These are phyloP conservation scores for Phytopythium montanum DNA, from an alignment of 352 stramenopile genomes.

Conservation along the genomic window DNA sequence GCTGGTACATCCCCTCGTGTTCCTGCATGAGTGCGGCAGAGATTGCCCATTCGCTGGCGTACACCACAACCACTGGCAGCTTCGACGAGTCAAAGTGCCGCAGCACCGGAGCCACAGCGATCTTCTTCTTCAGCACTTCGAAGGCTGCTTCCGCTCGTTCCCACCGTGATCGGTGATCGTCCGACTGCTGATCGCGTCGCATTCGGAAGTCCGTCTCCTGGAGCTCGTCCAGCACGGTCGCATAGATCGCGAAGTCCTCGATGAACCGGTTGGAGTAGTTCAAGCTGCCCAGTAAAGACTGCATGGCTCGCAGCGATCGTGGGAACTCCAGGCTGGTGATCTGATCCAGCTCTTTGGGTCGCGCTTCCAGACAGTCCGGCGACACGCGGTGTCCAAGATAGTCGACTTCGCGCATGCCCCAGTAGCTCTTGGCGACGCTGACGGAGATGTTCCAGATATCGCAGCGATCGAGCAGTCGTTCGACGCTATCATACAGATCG, in stretches of 20 bases:
- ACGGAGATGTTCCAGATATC: slow-evolving; percentile 19
- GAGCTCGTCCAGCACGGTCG: slow-evolving; percentile 6
- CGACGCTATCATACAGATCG: slow-evolving; percentile 6
- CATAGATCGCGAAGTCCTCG: slow-evolving; percentile 15
- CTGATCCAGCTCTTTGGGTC: slow-evolving; percentile 15
- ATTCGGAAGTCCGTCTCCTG: slow-evolving; percentile 8
- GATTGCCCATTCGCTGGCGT: slow-evolving; percentile 15
- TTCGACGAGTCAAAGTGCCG: slow-evolving; percentile 9
- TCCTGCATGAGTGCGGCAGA: slow-evolving; percentile 1
- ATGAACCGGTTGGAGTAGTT: slow-evolving; percentile 23
- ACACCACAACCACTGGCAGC: slow-evolving; percentile 7
- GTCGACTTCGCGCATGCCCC: slow-evolving; percentile 9
- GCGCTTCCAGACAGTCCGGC: neutral
- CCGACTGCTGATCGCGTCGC: too few relatives aligned
- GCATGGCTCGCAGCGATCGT: slow-evolving; percentile 1
- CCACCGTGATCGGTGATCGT: too few relatives aligned
- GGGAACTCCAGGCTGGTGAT: slow-evolving; percentile 11
- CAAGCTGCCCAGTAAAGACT: slow-evolving; percentile 19
- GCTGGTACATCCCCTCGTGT: slow-evolving; percentile 6
- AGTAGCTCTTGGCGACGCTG: slow-evolving; percentile 23
- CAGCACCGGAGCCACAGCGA: slow-evolving; percentile 8
- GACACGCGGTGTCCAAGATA: slow-evolving; percentile 14
- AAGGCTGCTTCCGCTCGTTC: slow-evolving; percentile 6
- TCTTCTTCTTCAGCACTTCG: slow-evolving; percentile 7
- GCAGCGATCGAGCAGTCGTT: slow-evolving; percentile 11